These are phyloP conservation scores for Aspergillus udagawae DNA, from an alignment of 2,329 filamentous ascomycete genomes.

Conservation along the genomic window DNA sequence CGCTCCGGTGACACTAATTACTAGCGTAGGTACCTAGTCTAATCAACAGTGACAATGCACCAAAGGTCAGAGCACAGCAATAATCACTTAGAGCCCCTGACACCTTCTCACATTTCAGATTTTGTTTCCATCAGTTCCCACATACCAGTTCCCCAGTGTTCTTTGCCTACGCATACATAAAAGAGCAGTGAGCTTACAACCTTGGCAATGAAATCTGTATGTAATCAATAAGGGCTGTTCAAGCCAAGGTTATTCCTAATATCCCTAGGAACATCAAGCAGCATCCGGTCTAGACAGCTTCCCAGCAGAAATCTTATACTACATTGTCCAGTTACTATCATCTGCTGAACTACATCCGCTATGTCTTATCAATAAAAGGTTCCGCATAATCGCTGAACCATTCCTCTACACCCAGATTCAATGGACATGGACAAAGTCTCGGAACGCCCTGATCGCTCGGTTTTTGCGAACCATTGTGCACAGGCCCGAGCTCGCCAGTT, in stretches of 20 bases:
- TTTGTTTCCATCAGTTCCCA: not conserved
- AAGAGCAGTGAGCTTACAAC: not conserved
- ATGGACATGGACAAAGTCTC: constrained; percentile 9
- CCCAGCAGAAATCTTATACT: constrained; percentile 10
- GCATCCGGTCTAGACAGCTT: constrained; percentile 1
- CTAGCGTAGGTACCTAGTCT: not conserved
- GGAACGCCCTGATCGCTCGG: constrained; percentile 10
- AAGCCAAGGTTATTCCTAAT: constrained; percentile 1
- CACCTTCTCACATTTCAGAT: not conserved
- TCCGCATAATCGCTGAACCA: constrained; percentile 12
- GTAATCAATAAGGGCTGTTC: not conserved
- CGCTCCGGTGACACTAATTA: too few species aligned
- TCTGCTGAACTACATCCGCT: constrained; percentile 9
- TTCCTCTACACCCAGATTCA: constrained; percentile 17
- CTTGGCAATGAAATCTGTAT: constrained; percentile 1
- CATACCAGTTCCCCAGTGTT: not conserved
- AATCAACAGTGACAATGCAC: not conserved
- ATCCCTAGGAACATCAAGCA: not conserved
- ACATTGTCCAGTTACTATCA: constrained; percentile 15
- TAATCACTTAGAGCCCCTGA: not conserved
- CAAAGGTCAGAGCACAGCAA: not conserved
- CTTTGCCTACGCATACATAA: not conserved
- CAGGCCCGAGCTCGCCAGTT: constrained; percentile 14
- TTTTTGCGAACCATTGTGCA: constrained; percentile 13
- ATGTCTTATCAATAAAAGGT: constrained; percentile 11